Conservation (phyloP, 768 basidiomycete genomes). For the Podaxis sp. region DNA sequence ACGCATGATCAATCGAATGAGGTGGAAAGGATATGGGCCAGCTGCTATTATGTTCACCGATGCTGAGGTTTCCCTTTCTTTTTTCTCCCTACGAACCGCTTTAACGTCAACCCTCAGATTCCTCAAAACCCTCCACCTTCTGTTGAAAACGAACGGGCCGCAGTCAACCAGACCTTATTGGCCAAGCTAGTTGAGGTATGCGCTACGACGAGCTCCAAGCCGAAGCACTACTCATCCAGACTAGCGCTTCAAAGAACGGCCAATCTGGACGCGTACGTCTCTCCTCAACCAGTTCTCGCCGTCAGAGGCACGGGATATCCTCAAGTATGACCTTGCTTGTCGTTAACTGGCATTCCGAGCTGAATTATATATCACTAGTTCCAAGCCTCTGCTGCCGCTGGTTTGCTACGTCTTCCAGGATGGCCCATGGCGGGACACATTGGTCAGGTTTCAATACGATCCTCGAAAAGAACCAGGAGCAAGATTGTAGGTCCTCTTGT, state of each 20-base stretch:
- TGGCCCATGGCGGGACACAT: slow-evolving; percentile 91
- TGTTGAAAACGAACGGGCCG: slow-evolving; percentile 59
- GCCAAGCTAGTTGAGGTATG: slow-evolving; percentile 54
- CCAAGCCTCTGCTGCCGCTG: slow-evolving; percentile 77
- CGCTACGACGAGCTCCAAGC: background rate
- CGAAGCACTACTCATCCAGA: background rate
- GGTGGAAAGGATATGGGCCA: slow-evolving; percentile 85
- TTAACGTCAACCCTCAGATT: slow-evolving; percentile 39
- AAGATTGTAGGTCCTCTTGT: slow-evolving; percentile 60
- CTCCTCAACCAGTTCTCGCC: slow-evolving; percentile 79
- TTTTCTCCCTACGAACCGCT: background rate
- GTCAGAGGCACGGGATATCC: slow-evolving; percentile 66
- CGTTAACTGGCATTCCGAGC: background rate
- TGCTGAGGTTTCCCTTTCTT: slow-evolving; percentile 31
- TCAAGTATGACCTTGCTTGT: slow-evolving; percentile 56
- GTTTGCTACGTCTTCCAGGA: slow-evolving; percentile 90
- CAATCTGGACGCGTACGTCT: slow-evolving; percentile 88
- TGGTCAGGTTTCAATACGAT: slow-evolving; percentile 87
- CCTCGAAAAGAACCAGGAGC: slow-evolving; percentile 74
- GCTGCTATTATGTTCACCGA: slow-evolving; percentile 70
- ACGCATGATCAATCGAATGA: slow-evolving; percentile 79
- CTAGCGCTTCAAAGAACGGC: slow-evolving; percentile 74
- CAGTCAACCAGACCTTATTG: slow-evolving; percentile 55
- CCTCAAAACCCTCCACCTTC: slow-evolving; percentile 62
- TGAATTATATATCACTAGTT: slow-evolving; percentile 42